These are phyloP conservation scores for Astrephomene gubernaculifera DNA, from an alignment of 139 green algal species.

Conservation along the genomic window DNA sequence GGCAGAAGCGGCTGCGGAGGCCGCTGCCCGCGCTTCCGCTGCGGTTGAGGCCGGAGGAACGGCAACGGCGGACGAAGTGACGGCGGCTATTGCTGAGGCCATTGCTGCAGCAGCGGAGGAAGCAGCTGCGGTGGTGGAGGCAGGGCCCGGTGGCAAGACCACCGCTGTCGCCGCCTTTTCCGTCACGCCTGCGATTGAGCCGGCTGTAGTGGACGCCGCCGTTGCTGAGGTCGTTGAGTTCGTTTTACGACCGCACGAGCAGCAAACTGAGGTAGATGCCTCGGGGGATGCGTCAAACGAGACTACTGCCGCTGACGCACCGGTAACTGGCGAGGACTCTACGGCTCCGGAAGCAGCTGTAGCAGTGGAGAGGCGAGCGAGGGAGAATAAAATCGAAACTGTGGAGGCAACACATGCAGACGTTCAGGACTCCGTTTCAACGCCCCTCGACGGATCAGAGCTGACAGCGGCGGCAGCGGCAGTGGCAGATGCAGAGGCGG, in stretches of 20 bases:
- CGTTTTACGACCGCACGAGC: too few relatives aligned
- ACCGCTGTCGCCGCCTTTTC: too few relatives aligned
- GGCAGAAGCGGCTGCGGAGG: constrained; percentile 19
- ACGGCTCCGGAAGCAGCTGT: too few relatives aligned
- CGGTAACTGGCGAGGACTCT: too few relatives aligned
- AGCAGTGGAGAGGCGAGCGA: too few relatives aligned
- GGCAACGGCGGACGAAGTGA: neutral
- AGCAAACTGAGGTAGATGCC: neutral
- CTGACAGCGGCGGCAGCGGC: neutral
- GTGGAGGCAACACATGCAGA: too few relatives aligned
- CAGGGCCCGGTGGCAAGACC: too few relatives aligned
- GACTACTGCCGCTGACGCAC: too few relatives aligned
- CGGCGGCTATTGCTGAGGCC: neutral
- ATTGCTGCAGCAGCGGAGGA: neutral
- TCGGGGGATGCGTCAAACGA: too few relatives aligned
- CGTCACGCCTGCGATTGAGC: too few relatives aligned
- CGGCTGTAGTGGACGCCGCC: neutral
- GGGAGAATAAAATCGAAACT: too few relatives aligned
- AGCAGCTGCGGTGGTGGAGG: neutral
- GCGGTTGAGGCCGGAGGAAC: neutral
- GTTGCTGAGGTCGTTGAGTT: neutral
- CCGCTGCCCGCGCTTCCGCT: neutral
- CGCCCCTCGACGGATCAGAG: neutral
- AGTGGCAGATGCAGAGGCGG: neutral
- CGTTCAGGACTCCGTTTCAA: neutral